Conservation (phyloP, 148 eudicot genomes). For the Pharnaceum exiguum region DNA sequence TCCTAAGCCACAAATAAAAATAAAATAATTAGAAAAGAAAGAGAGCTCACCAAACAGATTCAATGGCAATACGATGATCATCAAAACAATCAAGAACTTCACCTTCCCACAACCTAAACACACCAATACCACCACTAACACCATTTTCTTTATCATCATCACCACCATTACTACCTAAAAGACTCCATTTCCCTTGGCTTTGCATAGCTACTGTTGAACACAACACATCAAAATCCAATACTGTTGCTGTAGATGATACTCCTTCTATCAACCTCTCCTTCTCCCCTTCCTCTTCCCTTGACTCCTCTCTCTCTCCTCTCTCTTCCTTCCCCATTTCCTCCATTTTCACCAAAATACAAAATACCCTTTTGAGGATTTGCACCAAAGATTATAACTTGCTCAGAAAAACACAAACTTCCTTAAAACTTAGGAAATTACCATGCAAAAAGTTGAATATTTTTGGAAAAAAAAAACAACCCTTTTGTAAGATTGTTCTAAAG, state of each 20-base stretch:
- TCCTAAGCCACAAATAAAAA: neutral
- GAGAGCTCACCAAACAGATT: conserved; percentile 60
- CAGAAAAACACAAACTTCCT: conserved; percentile 7
- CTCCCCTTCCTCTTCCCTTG: conserved; percentile 55
- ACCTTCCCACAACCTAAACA: conserved; percentile 98
- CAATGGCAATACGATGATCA: conserved; percentile 58
- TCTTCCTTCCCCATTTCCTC: conserved; percentile 26
- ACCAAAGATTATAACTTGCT: neutral
- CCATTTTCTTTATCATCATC: conserved; percentile 25
- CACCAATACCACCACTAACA: conserved; percentile 42
- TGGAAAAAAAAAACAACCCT: too few relatives aligned
- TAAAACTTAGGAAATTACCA: neutral
- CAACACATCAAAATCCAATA: conserved; percentile 74
- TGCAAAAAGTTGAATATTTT: too few relatives aligned
- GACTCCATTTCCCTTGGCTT: conserved; percentile 71
- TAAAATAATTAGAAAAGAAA: neutral
- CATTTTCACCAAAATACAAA: conserved; percentile 20
- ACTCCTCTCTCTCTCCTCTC: conserved; percentile 13
- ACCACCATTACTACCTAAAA: conserved; percentile 31
- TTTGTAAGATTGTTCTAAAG: too few relatives aligned
- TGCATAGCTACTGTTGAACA: conserved; percentile 88
- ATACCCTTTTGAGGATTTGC: conserved; percentile 5
- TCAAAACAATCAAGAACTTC: conserved; percentile 86
- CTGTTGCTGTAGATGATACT: too few relatives aligned
- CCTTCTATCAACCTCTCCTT: conserved; percentile 53